A percentile compares a stretch with the other conserved stretches of the same genome.
phyloP scores from a whole-genome alignment of 805 yeast genomes.

The Starmera quercuum region DNA sequence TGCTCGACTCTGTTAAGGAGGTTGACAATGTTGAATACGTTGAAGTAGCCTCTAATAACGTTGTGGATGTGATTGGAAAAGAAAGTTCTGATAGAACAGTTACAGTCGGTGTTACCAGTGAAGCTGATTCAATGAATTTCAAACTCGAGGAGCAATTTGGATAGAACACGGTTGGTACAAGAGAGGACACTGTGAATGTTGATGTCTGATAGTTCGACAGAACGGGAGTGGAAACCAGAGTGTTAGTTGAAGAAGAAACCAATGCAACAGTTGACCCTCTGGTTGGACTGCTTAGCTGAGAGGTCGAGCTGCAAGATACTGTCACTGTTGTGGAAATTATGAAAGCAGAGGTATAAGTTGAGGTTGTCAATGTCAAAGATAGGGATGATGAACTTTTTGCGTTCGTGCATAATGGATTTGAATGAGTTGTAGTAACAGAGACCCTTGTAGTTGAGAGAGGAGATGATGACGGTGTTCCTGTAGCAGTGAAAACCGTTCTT shows the following conservation, averaged over 20 bases:
- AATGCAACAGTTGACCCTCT: conserved; percentile 20
- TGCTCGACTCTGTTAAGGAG: too few relatives aligned
- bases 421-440: background rate
- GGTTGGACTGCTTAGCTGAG: conserved; percentile 23
- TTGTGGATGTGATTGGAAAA: too few relatives aligned
- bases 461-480: background rate
- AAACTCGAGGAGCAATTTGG: too few relatives aligned
- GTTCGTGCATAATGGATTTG: too few relatives aligned
- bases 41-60: too few relatives aligned
- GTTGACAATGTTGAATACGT: too few relatives aligned
- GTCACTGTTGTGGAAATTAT: background rate
- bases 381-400: background rate
- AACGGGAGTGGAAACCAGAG: conserved; percentile 10
- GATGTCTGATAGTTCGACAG: too few relatives aligned
- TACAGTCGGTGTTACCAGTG: too few relatives aligned
- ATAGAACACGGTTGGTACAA: too few relatives aligned
- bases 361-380: background rate
- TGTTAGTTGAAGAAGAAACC: conserved; percentile 23
- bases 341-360: background rate
- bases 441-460: background rate
- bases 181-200: too few relatives aligned
- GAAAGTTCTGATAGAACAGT: too few relatives aligned
- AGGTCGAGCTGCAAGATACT: background rate
- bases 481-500: background rate
- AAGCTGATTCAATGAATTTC: too few relatives aligned